A percentile compares a stretch with the other conserved stretches of the same genome.
phyloP scores from a whole-genome alignment of 352 stramenopile species.

The Pythium volutum region DNA sequence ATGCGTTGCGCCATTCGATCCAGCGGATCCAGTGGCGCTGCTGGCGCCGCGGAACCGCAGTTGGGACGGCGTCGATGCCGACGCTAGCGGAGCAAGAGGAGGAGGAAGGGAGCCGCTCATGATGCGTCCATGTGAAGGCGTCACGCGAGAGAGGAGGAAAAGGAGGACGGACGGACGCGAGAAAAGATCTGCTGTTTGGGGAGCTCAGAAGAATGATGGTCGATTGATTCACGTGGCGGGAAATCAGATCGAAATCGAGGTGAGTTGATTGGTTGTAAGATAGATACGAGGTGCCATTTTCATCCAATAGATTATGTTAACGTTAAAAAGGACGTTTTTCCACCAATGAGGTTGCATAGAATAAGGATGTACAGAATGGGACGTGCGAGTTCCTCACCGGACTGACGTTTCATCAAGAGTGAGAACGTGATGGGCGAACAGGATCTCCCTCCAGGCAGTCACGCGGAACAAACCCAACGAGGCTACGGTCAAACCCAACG shows the following conservation, averaged over 20 bases:
- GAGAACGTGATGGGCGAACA: neutral
- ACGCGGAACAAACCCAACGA: neutral
- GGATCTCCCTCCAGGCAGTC: neutral
- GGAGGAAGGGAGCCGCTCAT: neutral
- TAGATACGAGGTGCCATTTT: neutral
- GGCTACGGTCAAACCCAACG: no score
- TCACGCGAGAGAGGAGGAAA: neutral
- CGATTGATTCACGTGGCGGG: neutral
- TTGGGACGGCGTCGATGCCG: neutral
- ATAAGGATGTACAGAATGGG: neutral
- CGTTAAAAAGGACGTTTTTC: no score
- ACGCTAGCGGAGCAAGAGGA: no score
- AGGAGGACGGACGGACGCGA: neutral
- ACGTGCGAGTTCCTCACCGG: neutral
- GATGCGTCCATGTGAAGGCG: neutral
- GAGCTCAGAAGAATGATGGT: no score
- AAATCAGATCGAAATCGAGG: neutral
- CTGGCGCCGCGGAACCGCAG: constrained; percentile 10
- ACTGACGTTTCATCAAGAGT: neutral
- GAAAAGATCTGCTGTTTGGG: neutral
- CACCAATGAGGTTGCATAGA: no score
- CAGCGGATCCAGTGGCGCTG: no score
- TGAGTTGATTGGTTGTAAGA: neutral
- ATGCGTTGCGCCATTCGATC: neutral
- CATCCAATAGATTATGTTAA: neutral